Percentiles rank a stretch among this genome's conserved stretches.
These are phyloP conservation scores for Chalciporus chontae DNA, from an alignment of 768 basidiomycete species.

Conservation along the genomic window DNA sequence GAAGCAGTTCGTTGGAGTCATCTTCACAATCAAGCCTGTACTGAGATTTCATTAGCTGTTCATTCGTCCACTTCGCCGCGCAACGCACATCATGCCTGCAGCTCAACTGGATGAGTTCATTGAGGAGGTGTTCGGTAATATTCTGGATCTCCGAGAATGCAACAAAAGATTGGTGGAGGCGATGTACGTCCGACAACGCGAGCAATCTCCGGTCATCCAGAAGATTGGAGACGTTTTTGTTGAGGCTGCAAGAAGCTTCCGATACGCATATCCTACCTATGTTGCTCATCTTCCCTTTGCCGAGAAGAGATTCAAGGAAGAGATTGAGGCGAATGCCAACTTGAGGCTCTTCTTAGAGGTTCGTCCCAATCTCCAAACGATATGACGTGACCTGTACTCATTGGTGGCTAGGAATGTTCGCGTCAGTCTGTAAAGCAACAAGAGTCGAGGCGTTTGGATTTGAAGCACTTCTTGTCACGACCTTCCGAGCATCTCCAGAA, in stretches of 20 bases:
- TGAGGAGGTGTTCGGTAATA: conserved; percentile 86
- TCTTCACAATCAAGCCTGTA: conserved; percentile 32
- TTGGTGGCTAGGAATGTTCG: conserved; percentile 18
- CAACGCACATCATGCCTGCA: conserved; percentile 54
- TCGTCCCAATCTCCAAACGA: conserved; percentile 9
- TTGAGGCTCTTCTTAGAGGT: conserved; percentile 88
- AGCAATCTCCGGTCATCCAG: conserved; percentile 79
- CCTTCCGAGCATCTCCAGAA: conserved; percentile 63
- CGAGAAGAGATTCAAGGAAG: conserved; percentile 84
- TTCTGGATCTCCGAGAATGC: conserved; percentile 81
- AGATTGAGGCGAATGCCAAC: conserved; percentile 74
- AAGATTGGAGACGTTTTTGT: conserved; percentile 89
- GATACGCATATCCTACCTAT: conserved; percentile 81
- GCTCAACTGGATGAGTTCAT: conserved; percentile 76
- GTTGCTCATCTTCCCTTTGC: conserved; percentile 81
- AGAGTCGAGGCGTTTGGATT: conserved; percentile 55
- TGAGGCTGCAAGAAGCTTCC: conserved; percentile 82
- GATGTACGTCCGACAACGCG: conserved; percentile 78
- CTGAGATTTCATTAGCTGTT: conserved; percentile 40
- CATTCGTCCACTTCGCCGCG: conserved; percentile 50
- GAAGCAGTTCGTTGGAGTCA: conserved; percentile 50
- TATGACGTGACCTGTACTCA: neutral
- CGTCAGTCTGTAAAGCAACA: conserved; percentile 51
- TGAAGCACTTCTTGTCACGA: conserved; percentile 59
- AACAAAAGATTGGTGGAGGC: conserved; percentile 81